Evolutionary conservation across 805 yeast species (phyloP).

Genomic region (Grigorovia jiainica): DNA sequence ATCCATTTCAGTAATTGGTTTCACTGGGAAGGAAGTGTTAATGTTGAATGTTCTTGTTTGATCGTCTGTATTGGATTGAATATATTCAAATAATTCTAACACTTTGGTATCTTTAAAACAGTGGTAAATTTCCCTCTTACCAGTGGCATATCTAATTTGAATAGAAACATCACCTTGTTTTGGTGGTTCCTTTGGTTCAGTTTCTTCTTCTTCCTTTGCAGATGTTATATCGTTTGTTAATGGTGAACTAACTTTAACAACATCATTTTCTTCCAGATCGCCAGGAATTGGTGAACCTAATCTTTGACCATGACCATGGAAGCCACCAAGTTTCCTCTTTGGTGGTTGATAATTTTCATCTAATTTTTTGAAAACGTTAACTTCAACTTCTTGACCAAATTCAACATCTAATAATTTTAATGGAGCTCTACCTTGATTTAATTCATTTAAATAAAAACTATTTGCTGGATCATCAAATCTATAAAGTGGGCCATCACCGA

Average conservation of each 20-base stretch:
- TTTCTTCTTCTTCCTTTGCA: conserved; percentile 15
- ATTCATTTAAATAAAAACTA: conserved; percentile 62
- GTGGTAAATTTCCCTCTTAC: conserved; percentile 54
- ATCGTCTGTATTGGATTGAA: conserved; percentile 38
- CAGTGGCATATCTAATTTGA: conserved; percentile 79
- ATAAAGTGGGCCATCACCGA: conserved; percentile 81
- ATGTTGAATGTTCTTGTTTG: conserved; percentile 47
- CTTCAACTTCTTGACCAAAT: conserved; percentile 90
- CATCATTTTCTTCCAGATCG: conserved; percentile 31
- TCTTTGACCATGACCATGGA: conserved; percentile 71
- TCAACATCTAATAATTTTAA: conserved; percentile 69
- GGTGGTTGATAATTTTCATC: conserved; percentile 79
- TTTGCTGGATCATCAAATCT: conserved; percentile 92
- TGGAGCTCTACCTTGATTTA: conserved; percentile 89
- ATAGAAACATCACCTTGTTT: conserved; percentile 57
- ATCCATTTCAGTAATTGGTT: conserved; percentile 50
- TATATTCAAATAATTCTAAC: conserved; percentile 57
- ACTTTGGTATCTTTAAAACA: conserved; percentile 62
- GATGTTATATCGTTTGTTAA: conserved; percentile 16
- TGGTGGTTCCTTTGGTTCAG: conserved; percentile 7
- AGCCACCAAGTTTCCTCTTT: conserved; percentile 53
- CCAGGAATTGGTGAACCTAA: conserved; percentile 87
- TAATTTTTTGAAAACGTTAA: conserved; percentile 66
- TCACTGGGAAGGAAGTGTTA: conserved; percentile 76
- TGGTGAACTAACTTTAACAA: conserved; percentile 5